Percentiles rank a stretch among this genome's conserved stretches.
phyloP scores from a whole-genome alignment of 2,329 filamentous ascomycete species.

The Sordariomycetes sp. region DNA sequence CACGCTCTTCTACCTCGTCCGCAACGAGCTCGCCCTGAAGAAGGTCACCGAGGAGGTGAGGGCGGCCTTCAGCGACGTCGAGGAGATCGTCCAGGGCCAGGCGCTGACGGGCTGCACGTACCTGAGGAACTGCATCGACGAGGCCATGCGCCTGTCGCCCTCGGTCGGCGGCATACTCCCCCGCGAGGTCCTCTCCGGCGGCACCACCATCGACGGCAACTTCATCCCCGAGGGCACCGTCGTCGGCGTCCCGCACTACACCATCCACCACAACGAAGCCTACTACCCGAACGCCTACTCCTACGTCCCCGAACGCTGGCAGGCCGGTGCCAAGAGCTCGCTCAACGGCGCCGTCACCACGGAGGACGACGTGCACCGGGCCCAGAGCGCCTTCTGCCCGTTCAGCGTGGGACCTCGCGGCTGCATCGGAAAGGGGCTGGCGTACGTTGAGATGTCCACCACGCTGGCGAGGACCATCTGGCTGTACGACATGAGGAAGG shows the following conservation, averaged over 20 bases:
- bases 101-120: conserved; percentile 43
- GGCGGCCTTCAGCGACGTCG: conserved; percentile 35
- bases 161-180: conserved; percentile 52
- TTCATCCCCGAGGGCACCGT: conserved; percentile 49
- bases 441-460: conserved; percentile 58
- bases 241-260: conserved; percentile 57
- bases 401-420: conserved; percentile 62
- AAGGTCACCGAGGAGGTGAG: conserved; percentile 43
- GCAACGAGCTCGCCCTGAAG: conserved; percentile 35
- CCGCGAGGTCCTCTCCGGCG: conserved; percentile 48
- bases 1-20: conserved; percentile 53
- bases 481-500: conserved; percentile 49
- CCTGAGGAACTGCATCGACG: conserved; percentile 55
- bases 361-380: conserved; percentile 41
- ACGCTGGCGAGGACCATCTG: conserved; percentile 53
- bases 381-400: conserved; percentile 64
- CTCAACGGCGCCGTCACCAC: conserved; percentile 25
- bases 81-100: conserved; percentile 46
- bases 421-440: conserved; percentile 63
- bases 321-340: conserved; percentile 34
- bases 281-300: conserved; percentile 53
- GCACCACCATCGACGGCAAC: conserved; percentile 43
- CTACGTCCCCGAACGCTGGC: conserved; percentile 58
- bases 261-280: conserved; percentile 55
- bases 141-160: conserved; percentile 55